Evolutionary conservation across 192 early-diverging fungal genomes (phyloP), one percentile per base, ranked within the genome.

Genomic region (Backusella mclennaniae): DNA sequence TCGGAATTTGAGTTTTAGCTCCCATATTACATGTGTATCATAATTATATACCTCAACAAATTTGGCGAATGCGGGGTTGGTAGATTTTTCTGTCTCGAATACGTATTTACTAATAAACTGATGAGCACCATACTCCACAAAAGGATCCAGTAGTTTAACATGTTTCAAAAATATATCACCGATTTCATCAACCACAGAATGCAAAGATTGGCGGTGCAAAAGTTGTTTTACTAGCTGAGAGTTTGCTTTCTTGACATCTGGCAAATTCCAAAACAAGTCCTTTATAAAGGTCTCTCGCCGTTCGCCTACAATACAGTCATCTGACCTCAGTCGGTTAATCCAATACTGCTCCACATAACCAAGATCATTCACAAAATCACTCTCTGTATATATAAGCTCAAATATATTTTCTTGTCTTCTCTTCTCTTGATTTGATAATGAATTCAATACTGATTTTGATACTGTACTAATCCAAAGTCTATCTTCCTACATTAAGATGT

Each of bases 391-490:
- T 36, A 97, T 93, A 59, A 98, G 74, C 84, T 99, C 97, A 78
- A 92, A 97, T 78, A 99, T 94, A 42, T 90, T 89, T 83, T 99
- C 96, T 78, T 99, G 97, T 0, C 97, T 89, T 76, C 95, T 94
- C 68, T 92, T 89, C 77, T 99, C 96, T 38, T 87, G 75, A 42
- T 90, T 84, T 17, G 91, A 91, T 6, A 96, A 85, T 0, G 89
- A 87, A 71, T 92, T 90, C 7, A 91, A 77, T 33, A 97, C 85
- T 15, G 90, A 86, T 76, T 87, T 86, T 15, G 96, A 90, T 17
- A 97, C 96, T 4, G 91, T 90, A 59, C 88, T 92, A 38, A 91
- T 89, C 97, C 97, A 99, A 71, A 93, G 84, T 68, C 90, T 89
- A 66, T 93, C 87, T 73, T 75, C 74, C 63, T 93, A 86, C 6